Evolutionary conservation across 106 monocot genomes (phyloP), one percentile per base, ranked within the genome.

Genomic region (Dendrobium officinale): DNA sequence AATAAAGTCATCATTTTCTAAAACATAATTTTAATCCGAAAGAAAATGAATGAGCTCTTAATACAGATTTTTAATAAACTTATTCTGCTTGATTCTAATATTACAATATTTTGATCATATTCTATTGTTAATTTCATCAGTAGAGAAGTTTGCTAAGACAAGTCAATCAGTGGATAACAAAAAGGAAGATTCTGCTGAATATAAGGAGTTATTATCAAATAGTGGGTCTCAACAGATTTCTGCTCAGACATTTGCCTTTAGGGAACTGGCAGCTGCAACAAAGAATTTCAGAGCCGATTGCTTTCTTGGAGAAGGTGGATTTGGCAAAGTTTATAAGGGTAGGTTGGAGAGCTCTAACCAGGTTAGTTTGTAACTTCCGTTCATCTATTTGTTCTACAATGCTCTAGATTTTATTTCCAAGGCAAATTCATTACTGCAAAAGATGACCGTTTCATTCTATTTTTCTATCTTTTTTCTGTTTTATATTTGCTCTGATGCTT

Each of bases 291-390:
- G 78, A 77, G 47, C 75, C 43, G 87, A 90, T 76, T 87, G 77
- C 66, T 80, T 85, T 58, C 40, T 90, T 16, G 90, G 90, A 72
- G 85, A 87, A 75, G 90, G 90, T 68, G 90, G 90, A 24, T 90
- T 90, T 43, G 90, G 90, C 67, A 77, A 77, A 72, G 90, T 90
- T 61, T 90, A 90, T 55, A 85, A 85, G 77, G 85, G 85, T 9
- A 49, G 54, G 67, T 47, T 85, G 47, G 80, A 80, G 40, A 77
- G 77, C 44, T 55, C 67, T 17, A 81, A 85, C 56, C 77, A 83
- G 83, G 83, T 83, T 56, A 44, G 42, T 79, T 75, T 31, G 49
- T 76, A 76, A 26, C 20, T 51, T 76, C 18, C 22, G 41, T 44
- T 43, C 20, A 74, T 74, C 17, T 73, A 42, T 73, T 42, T 26